These are phyloP conservation scores for Rhizopogon salebrosus DNA, from an alignment of 768 basidiomycete species.

Conservation along the genomic window DNA sequence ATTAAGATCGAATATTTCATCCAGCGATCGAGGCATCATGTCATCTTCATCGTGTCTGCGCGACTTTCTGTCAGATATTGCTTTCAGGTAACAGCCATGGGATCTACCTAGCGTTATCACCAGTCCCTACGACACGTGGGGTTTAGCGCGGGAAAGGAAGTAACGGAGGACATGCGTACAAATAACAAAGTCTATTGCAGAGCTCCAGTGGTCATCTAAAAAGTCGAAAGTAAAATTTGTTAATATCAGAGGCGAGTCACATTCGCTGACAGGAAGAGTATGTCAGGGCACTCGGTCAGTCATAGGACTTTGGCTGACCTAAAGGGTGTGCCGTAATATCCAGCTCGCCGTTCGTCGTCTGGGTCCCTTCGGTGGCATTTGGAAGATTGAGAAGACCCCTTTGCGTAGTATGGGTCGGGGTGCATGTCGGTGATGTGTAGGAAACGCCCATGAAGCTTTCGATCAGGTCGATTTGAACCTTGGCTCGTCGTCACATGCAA, in stretches of 20 bases:
- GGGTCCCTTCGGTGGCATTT: conserved; percentile 63
- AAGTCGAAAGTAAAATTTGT: conserved; percentile 80
- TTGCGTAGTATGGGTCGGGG: conserved; percentile 64
- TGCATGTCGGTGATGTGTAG: conserved; percentile 84
- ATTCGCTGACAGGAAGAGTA: conserved; percentile 34
- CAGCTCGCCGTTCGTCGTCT: conserved; percentile 49
- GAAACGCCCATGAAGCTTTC: conserved; percentile 65
- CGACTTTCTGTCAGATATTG: not conserved
- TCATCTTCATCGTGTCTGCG: conserved; percentile 81
- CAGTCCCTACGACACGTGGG: conserved; percentile 50
- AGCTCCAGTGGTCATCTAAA: conserved; percentile 73
- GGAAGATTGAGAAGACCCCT: conserved; percentile 46
- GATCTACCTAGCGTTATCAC: conserved; percentile 63
- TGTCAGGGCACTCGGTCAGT: not conserved
- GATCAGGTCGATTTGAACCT: conserved; percentile 10
- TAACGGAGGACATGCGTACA: conserved; percentile 40
- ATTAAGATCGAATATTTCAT: conserved; percentile 78
- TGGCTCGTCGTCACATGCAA: not conserved
- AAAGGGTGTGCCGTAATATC: conserved; percentile 63
- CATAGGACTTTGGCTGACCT: conserved; percentile 40
- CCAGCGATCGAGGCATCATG: conserved; percentile 70
- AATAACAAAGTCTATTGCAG: conserved; percentile 86
- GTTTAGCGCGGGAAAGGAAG: not conserved
- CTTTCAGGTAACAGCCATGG: no score
- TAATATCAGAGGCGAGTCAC: conserved; percentile 78